These are phyloP conservation scores for Talaromyces atroroseus DNA, from an alignment of 2,329 filamentous ascomycete species.

Conservation along the genomic window DNA sequence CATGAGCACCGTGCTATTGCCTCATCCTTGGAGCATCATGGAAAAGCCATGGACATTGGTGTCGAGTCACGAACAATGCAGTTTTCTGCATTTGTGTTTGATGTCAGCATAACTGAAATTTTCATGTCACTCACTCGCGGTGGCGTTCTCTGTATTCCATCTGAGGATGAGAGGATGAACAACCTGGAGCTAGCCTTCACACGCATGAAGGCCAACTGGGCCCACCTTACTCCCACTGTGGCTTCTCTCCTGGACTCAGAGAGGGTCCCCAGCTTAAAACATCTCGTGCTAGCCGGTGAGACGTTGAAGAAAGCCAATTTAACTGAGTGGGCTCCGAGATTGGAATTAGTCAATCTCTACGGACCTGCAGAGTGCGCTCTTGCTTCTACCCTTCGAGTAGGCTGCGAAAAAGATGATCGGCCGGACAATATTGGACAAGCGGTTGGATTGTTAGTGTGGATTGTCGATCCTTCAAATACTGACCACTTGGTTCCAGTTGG, in stretches of 20 bases:
- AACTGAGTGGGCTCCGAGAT: conserved; percentile 28
- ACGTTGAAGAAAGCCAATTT: conserved; percentile 44
- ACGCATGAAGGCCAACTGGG: conserved; percentile 49
- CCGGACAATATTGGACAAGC: conserved; percentile 23
- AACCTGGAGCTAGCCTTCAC: conserved; percentile 49
- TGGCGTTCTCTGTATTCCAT: conserved; percentile 56
- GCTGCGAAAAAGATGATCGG: neutral
- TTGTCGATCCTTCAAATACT: conserved; percentile 43
- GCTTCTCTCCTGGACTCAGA: conserved; percentile 43
- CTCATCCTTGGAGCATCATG: conserved; percentile 46
- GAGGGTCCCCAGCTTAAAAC: conserved; percentile 39
- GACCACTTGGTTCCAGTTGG: conserved; percentile 42
- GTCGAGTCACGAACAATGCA: conserved; percentile 15
- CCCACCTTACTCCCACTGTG: conserved; percentile 57
- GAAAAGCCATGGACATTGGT: conserved; percentile 30
- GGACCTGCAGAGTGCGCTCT: conserved; percentile 37
- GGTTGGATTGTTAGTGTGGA: conserved; percentile 38
- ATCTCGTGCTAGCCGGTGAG: conserved; percentile 42
- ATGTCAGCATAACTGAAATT: conserved; percentile 51
- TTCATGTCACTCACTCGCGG: conserved; percentile 52
- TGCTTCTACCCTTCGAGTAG: neutral
- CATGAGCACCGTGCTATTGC: conserved; percentile 42
- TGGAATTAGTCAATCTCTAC: conserved; percentile 39
- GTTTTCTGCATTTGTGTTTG: conserved; percentile 49
- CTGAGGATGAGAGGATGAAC: conserved; percentile 43